Conservation (phyloP, 257 asterid genomes). For the Solanum clarkiae region DNA sequence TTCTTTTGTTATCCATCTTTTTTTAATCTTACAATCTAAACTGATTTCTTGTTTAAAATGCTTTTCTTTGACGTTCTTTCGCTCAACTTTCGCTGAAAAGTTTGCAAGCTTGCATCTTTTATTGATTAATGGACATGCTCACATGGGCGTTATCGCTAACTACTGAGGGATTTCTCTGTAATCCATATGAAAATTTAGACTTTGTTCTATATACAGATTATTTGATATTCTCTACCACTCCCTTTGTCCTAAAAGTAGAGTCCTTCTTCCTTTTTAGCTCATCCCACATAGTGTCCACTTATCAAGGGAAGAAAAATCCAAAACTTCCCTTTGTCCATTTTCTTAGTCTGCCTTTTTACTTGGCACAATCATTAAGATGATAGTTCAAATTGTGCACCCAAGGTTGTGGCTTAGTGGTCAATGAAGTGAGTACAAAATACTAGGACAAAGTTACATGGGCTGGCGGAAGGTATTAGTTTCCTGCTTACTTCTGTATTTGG, state of each 20-base stretch:
- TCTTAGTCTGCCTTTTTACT: neutral
- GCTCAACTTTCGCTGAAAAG: neutral
- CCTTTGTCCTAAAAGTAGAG: neutral
- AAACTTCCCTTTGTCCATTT: neutral
- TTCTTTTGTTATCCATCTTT: neutral
- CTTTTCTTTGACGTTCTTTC: neutral
- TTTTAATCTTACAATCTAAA: neutral
- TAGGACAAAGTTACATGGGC: neutral
- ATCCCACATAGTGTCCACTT: neutral
- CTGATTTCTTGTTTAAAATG: neutral
- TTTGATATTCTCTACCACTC: neutral
- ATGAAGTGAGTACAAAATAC: neutral
- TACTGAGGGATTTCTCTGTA: neutral
- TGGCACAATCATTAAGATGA: neutral
- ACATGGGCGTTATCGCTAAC: neutral
- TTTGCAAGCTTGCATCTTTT: neutral
- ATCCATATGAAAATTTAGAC: neutral
- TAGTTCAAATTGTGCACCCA: neutral
- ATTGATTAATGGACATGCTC: neutral
- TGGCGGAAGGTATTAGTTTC: neutral
- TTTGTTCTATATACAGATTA: neutral
- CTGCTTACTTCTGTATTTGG: neutral
- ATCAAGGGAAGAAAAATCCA: neutral
- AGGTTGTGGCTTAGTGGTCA: neutral
- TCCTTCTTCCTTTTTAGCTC: neutral